A percentile compares a stretch with the other conserved stretches of the same genome.
These are phyloP conservation scores for Penicillium polonicum DNA, from an alignment of 2,329 filamentous ascomycete genomes.

Conservation along the genomic window DNA sequence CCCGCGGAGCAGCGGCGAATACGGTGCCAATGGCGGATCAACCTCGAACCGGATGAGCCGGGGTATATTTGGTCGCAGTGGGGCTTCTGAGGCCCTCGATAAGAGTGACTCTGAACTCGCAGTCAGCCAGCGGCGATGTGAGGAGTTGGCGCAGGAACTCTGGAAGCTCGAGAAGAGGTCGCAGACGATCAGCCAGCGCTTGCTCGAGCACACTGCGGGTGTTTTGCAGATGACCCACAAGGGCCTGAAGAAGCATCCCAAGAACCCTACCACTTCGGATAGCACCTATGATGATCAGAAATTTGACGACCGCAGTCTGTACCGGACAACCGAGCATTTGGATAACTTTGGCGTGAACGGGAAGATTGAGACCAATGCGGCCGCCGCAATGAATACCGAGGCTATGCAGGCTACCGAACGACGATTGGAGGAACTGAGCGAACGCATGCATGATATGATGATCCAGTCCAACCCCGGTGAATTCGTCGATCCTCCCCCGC, in stretches of 20 bases:
- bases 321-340: conserved; percentile 65
- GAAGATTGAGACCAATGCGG: conserved; percentile 19
- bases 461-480: conserved; percentile 44
- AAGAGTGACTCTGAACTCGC: conserved; percentile 72
- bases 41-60: conserved; percentile 52
- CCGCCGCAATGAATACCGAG: conserved; percentile 33
- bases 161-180: conserved; percentile 75
- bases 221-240: conserved; percentile 89
- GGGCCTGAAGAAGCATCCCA: conserved; percentile 60
- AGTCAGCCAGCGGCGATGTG: conserved; percentile 75
- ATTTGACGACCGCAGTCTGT: conserved; percentile 76
- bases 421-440: conserved; percentile 67
- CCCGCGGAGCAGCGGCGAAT: conserved; percentile 51
- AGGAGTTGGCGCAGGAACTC: conserved; percentile 78
- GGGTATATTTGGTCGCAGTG: conserved; percentile 50
- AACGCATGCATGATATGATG: conserved; percentile 65
- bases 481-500: conserved; percentile 41
- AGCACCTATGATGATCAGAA: conserved; percentile 68
- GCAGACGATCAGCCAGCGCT: conserved; percentile 69
- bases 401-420: conserved; percentile 62
- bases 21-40: conserved; percentile 21
- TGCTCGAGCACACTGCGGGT: conserved; percentile 88
- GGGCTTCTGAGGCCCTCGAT: conserved; percentile 37
- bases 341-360: conserved; percentile 47
- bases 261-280: conserved; percentile 63